Conservation (phyloP, 1,139 yeast species). For the Protomyces lactucae-debilis region DNA sequence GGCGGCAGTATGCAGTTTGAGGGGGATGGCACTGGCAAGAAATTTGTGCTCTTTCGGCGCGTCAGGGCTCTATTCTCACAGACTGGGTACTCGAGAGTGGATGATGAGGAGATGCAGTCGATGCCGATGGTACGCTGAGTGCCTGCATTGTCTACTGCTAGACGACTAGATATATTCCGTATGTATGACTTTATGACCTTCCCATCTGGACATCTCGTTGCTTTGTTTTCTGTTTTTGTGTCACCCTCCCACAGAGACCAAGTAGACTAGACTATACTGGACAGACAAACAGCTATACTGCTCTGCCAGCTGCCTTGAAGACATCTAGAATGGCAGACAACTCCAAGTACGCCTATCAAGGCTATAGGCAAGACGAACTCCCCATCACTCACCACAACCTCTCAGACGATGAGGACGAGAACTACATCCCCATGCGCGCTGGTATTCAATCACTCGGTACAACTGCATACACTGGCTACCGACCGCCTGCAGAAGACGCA, state of each 20-base stretch:
- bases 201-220: too few relatives aligned
- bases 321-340: neutral
- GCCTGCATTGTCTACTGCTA: too few relatives aligned
- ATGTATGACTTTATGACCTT: too few relatives aligned
- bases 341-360: conserved; percentile 9
- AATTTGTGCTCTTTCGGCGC: neutral
- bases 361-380: conserved; percentile 10
- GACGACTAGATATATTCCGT: too few relatives aligned
- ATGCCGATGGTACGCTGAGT: conserved; percentile 8
- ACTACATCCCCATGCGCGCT: conserved; percentile 1
- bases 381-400: conserved; percentile 19
- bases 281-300: too few relatives aligned
- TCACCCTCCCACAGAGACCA: too few relatives aligned
- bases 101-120: conserved; percentile 8
- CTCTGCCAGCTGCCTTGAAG: neutral
- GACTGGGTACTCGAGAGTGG: neutral
- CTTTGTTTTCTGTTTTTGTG: too few relatives aligned
- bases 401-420: conserved; percentile 19
- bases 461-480: conserved; percentile 21
- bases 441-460: conserved; percentile 5
- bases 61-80: neutral
- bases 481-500: neutral
- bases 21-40: neutral
- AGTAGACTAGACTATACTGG: too few relatives aligned
- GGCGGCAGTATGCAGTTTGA: too few relatives aligned